Conservation (phyloP, 1,284 basidiomycete genomes). For the Megacollybia platyphylla region DNA sequence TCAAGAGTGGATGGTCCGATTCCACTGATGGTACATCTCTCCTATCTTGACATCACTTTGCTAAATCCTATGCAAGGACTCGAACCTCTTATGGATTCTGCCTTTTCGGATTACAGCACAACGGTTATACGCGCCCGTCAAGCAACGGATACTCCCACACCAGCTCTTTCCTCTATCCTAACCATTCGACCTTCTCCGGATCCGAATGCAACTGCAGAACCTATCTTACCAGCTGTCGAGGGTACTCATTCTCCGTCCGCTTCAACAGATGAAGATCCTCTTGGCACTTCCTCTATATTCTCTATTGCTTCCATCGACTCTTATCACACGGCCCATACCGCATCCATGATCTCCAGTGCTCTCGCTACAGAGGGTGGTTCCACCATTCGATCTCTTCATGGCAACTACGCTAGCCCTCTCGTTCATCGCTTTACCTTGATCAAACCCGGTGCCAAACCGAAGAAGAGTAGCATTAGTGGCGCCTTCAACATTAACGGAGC, state of each 20-base stretch:
- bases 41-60: conserved; percentile 3
- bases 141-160: conserved; percentile 22
- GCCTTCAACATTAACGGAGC: conserved; percentile 13
- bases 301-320: conserved; percentile 54
- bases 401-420: conserved; percentile 29
- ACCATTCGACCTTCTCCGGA: conserved; percentile 50
- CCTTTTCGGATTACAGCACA: conserved; percentile 52
- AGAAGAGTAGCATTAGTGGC: conserved; percentile 17
- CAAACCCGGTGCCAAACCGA: conserved; percentile 58
- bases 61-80: conserved; percentile 17
- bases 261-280: conserved; percentile 14
- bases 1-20: conserved; percentile 37
- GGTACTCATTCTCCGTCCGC: conserved; percentile 11
- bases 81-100: conserved; percentile 38
- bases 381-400: conserved; percentile 34
- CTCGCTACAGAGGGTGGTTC: conserved; percentile 65
- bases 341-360: conserved; percentile 41
- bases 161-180: conserved; percentile 60
- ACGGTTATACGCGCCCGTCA: conserved; percentile 43
- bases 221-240: conserved; percentile 15
- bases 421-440: conserved; percentile 81
- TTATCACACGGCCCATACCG: conserved; percentile 52
- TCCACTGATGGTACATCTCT: conserved; percentile 21
- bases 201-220: conserved; percentile 26
- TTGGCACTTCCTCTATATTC: conserved; percentile 34